Base-by-base conservation (phyloP, 805 yeast genomes). In the Metschnikowia dekortorum region DNA sequence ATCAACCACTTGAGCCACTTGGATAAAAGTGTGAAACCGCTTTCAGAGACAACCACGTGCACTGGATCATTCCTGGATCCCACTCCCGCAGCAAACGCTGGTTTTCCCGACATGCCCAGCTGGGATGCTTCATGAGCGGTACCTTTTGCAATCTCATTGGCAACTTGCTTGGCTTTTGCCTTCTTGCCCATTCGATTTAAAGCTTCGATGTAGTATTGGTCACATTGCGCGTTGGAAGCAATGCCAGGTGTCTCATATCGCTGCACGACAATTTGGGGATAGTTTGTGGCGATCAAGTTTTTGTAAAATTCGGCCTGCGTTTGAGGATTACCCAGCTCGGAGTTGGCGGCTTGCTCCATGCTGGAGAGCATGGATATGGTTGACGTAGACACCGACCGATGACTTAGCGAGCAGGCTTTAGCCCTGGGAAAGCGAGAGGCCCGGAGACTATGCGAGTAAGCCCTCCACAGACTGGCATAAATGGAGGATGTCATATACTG, bases 211-310 rank as follows among this genome's bases (percentile, higher is more conserved):
- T 94, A 94, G 36, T 87, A 73, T 54, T 78, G 78, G 47, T 89
- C 83, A 71, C 97, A 87, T 55, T 87, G 95, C 2, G 82, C 78
- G 50, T 87, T 84, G 10, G 85, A 73, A 8, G 96, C 94, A 48
- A 94, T 88, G n/a, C 96, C 96, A 0, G 94, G 87, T 8, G 95
- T 87, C 66, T 95, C 98, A 65, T 81, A 95, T 52, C 99, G 80
- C 50, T 94, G 85, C n/a, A 92, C 89, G 6, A 94, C 96, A 48
- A 92, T 85, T 61, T 90, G 96, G n/a, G 99, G 98, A 64, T 89
- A 94, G 69, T 88, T 87, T 49, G 92, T 79, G 51, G 80, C 80
- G 55, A 94, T 67, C 44, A 94, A 73, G 11, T 82, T 76, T 54
- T 80, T 79, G 71, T 94, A 94, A 61, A 94, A 92, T 49, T 81